Evolutionary conservation across 208 protist genomes (phyloP), one percentile per base, ranked within the genome.

Genomic region (Crithidia acanthocephali): DNA sequence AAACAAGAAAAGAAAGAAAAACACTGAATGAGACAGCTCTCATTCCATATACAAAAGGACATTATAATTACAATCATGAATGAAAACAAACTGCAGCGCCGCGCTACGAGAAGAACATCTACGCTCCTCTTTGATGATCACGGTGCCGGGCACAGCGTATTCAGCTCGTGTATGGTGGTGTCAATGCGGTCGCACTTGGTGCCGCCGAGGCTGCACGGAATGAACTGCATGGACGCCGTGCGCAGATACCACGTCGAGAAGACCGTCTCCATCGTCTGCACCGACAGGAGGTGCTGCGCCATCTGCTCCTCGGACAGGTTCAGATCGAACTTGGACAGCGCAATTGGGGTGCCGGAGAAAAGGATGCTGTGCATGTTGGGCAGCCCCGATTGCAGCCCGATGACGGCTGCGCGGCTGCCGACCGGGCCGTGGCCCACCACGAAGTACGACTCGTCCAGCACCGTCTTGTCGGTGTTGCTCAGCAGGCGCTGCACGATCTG

Each of bases 191-290:
- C 68, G 32, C 83, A 89, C 18, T 23, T 60, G 4, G 35, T 70
- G 23, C 64, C 72, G n/a, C 64, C 65, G 2, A 50, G 7, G 20
- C 47, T 16, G 74, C 87, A 92, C 2, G 81, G 84, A 11, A 92
- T 64, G 25, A 63, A 81, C 30, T 88, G 81, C 32, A 55, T 75
- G 22, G 70, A 64, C 0, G 57, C 61, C 22, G 63, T 76, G 18
- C 75, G 76, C 35, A 89, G 40, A 47, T 82, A 88, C 70, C 75
- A 83, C 40, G 60, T 72, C 11, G 72, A 68, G 50, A 81, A 74
- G 2, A 69, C 8, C 11, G 72, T 79, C 16, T 59, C 56, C 33
- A 79, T 61, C 9, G 78, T 74, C 27, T 76, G 64, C 35, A 86
- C 68, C 9, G 68, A 64, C 52, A 92, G 48, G 13, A 84, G 52